Percentiles rank a stretch among this genome's conserved stretches.
phyloP scores from a whole-genome alignment of 2,329 filamentous ascomycete genomes.

The Paecilomyces dactylethromorphus region DNA sequence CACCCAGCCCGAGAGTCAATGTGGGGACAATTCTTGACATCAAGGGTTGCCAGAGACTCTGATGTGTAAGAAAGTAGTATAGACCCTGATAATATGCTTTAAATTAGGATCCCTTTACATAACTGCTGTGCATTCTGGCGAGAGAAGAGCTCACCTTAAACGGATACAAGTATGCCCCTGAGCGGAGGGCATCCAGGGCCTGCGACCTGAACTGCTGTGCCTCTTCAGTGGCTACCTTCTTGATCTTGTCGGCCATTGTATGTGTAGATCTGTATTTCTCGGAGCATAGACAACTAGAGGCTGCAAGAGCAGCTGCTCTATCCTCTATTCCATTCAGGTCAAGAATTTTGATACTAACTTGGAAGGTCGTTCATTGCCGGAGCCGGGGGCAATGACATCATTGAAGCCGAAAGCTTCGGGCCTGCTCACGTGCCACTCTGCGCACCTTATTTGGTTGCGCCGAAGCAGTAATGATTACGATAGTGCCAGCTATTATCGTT shows the following conservation, averaged over 20 bases:
- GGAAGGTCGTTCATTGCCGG: background rate
- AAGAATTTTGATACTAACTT: background rate
- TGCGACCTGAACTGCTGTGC: slow-evolving; percentile 59
- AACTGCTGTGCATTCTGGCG: background rate
- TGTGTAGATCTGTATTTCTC: background rate
- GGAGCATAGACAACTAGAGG: background rate
- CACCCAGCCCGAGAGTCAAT: slow-evolving; percentile 61
- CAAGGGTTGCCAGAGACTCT: slow-evolving; percentile 54
- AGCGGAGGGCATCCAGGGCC: slow-evolving; percentile 63
- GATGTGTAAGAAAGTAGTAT: slow-evolving; percentile 53
- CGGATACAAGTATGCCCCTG: slow-evolving; percentile 79
- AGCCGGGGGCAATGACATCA: background rate
- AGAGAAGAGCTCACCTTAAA: slow-evolving; percentile 50
- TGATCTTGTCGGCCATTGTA: slow-evolving; percentile 45
- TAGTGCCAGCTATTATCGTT: too few relatives aligned
- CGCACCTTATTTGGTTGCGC: too few relatives aligned
- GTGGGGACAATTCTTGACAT: slow-evolving; percentile 53
- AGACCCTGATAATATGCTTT: slow-evolving; percentile 44
- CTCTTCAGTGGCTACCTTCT: slow-evolving; percentile 60
- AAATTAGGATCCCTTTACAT: background rate
- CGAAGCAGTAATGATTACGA: too few relatives aligned
- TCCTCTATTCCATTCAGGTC: background rate
- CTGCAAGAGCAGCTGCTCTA: background rate
- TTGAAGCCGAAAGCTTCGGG: background rate
- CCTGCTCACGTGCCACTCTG: background rate